A percentile compares a stretch with the other conserved stretches of the same genome.
These are phyloP conservation scores for Candida xyloterini DNA, from an alignment of 805 yeast species.

Conservation along the genomic window DNA sequence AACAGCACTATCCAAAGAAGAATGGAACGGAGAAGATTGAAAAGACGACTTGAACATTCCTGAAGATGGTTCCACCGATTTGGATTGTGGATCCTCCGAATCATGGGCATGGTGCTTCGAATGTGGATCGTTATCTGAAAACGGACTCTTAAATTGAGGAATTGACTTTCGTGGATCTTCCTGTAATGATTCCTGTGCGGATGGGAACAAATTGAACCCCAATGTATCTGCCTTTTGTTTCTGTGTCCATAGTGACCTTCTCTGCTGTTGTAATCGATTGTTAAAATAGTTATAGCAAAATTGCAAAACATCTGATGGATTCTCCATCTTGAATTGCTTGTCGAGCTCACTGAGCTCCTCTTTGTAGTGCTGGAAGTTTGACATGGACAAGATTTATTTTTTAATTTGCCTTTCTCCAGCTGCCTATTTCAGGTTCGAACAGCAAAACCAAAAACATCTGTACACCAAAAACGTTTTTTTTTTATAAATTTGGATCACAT, in stretches of 20 bases:
- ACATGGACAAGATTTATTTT: constrained; percentile 12
- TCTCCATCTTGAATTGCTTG: constrained; percentile 48
- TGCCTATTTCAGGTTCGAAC: constrained; percentile 9
- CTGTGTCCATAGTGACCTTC: constrained; percentile 50
- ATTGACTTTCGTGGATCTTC: constrained; percentile 29
- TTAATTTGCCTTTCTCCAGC: constrained; percentile 10
- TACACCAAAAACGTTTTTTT: constrained; percentile 1
- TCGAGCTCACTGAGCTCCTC: constrained; percentile 61
- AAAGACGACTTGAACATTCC: constrained; percentile 15
- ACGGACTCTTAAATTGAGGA: constrained; percentile 54
- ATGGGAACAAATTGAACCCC: constrained; percentile 40
- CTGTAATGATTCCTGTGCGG: constrained; percentile 15
- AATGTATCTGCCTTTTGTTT: constrained; percentile 47
- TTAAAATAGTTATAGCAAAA: constrained; percentile 75
- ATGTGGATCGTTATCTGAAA: constrained; percentile 64
- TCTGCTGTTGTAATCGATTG: constrained; percentile 56
- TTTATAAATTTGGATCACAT: too few relatives aligned
- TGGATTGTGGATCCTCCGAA: constrained; percentile 25
- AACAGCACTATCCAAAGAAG: constrained; percentile 15
- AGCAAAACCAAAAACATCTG: constrained; percentile 1
- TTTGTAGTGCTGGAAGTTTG: constrained; percentile 23
- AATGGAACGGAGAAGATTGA: constrained; percentile 26
- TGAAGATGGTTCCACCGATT: constrained; percentile 6
- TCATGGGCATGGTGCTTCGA: constrained; percentile 36
- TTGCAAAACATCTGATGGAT: constrained; percentile 69